These are phyloP conservation scores for Berberis vulgaris DNA, from an alignment of 164 flowering plant genomes.

Conservation along the genomic window DNA sequence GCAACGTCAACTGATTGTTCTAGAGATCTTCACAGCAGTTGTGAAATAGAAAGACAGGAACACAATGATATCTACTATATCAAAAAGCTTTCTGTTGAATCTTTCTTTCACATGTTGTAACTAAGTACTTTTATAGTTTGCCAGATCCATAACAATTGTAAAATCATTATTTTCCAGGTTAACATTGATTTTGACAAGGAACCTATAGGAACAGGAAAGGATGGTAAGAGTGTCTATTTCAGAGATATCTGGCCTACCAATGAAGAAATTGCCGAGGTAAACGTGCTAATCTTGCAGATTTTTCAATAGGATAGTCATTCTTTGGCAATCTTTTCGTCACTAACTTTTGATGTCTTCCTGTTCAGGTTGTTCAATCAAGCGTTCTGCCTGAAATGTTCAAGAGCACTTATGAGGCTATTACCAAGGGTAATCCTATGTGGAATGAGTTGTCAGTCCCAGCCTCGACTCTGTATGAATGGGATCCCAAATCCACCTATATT, in stretches of 20 bases:
- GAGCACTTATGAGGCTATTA: slow-evolving; percentile 67
- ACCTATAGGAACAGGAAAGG: slow-evolving; percentile 78
- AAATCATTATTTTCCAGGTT: slow-evolving; percentile 38
- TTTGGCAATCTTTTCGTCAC: neutral
- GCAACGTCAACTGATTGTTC: too few species aligned
- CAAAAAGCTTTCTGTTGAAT: too few species aligned
- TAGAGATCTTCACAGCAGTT: too few species aligned
- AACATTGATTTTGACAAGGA: slow-evolving; percentile 86
- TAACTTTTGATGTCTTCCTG: neutral
- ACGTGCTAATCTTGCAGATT: neutral
- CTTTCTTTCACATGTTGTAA: too few species aligned
- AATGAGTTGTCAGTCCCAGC: slow-evolving; percentile 54
- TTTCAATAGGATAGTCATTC: neutral
- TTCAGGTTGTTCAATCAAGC: slow-evolving; percentile 61
- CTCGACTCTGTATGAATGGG: slow-evolving; percentile 54
- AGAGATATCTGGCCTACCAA: slow-evolving; percentile 90
- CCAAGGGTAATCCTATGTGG: slow-evolving; percentile 74
- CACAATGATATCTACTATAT: too few species aligned
- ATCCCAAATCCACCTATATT: slow-evolving; percentile 58
- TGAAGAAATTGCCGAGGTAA: slow-evolving; percentile 80
- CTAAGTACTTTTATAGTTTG: too few species aligned
- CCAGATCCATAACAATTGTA: too few species aligned
- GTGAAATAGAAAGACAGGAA: too few species aligned
- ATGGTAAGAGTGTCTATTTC: slow-evolving; percentile 72
- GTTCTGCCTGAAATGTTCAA: slow-evolving; percentile 70